Percentiles rank a stretch among this genome's conserved stretches.
phyloP scores from a whole-genome alignment of 2,329 filamentous ascomycete genomes.

The Pestalotiopsis sp. region DNA sequence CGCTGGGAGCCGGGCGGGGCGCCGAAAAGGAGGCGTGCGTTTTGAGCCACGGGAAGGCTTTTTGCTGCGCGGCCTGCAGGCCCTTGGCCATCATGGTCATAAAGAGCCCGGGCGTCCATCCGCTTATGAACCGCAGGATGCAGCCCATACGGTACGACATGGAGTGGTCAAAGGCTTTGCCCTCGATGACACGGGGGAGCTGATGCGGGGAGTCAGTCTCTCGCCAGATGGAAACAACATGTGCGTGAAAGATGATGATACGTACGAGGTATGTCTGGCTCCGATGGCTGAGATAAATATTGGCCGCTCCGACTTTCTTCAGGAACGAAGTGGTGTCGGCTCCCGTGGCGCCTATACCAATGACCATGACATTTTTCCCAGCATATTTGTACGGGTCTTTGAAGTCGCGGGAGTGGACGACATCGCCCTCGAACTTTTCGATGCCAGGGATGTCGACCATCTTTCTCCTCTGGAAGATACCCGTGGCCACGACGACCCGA shows the following conservation, averaged over 20 bases:
- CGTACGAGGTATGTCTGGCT: constrained; percentile 6
- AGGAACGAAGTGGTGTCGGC: constrained; percentile 6
- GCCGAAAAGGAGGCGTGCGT: not conserved
- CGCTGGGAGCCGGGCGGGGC: not conserved
- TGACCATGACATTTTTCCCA: not conserved
- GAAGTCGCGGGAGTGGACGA: constrained; percentile 4
- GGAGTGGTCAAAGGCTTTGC: constrained; percentile 10
- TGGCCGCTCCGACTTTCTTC: not conserved
- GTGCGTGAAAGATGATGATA: too few relatives aligned
- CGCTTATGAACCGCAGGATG: not conserved
- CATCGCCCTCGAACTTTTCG: not conserved
- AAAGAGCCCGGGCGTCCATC: not conserved
- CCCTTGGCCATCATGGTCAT: not conserved
- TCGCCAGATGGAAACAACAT: not conserved
- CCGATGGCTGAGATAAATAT: constrained; percentile 8
- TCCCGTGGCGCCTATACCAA: constrained; percentile 5
- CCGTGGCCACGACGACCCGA: not conserved
- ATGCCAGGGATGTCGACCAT: not conserved
- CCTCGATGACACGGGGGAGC: not conserved
- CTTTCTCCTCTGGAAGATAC: not conserved
- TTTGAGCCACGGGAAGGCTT: constrained; percentile 1
- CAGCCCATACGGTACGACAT: not conserved
- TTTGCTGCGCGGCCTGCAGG: not conserved
- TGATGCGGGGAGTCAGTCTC: not conserved
- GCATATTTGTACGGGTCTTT: not conserved